Conservation (phyloP, 306 rosid species). For the Rosa chinensis region DNA sequence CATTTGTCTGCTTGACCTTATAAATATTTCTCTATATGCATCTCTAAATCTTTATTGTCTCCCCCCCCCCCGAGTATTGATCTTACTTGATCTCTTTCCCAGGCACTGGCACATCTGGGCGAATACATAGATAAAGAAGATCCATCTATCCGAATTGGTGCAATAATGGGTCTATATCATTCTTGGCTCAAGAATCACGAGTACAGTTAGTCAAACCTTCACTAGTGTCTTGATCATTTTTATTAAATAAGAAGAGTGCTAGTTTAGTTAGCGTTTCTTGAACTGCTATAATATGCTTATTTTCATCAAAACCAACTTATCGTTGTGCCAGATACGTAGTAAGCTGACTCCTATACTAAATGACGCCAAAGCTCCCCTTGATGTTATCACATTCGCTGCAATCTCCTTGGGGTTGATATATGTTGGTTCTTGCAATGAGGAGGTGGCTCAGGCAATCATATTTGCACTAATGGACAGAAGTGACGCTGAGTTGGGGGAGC, state of each 20-base stretch:
- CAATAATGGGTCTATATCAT: conserved; percentile 73
- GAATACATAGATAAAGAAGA: conserved; percentile 87
- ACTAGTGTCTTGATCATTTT: not conserved
- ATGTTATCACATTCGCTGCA: conserved; percentile 86
- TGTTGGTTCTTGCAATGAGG: conserved; percentile 97
- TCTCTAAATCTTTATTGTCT: not conserved
- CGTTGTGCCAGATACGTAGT: conserved; percentile 54
- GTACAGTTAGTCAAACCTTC: not conserved
- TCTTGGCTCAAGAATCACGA: not conserved
- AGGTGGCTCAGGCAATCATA: conserved; percentile 92
- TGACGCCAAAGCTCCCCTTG: conserved; percentile 88
- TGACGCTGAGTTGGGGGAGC: conserved; percentile 87
- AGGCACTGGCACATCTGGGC: conserved; percentile 52
- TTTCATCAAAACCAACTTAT: not conserved
- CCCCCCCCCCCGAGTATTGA: not conserved
- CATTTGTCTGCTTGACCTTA: conserved; percentile 12
- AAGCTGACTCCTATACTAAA: conserved; percentile 71
- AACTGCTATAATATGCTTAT: not conserved
- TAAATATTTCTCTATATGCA: conserved; percentile 2
- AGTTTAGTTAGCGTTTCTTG: not conserved
- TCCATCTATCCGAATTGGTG: conserved; percentile 78
- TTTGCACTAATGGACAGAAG: conserved; percentile 89
- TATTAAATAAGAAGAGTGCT: not conserved
- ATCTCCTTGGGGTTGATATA: conserved; percentile 86
- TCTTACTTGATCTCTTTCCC: not conserved